A percentile compares a stretch with the other conserved stretches of the same genome.
Evolutionary conservation across 352 stramenopile genomes (phyloP).

Genomic region (Phytopythium montanum): DNA sequence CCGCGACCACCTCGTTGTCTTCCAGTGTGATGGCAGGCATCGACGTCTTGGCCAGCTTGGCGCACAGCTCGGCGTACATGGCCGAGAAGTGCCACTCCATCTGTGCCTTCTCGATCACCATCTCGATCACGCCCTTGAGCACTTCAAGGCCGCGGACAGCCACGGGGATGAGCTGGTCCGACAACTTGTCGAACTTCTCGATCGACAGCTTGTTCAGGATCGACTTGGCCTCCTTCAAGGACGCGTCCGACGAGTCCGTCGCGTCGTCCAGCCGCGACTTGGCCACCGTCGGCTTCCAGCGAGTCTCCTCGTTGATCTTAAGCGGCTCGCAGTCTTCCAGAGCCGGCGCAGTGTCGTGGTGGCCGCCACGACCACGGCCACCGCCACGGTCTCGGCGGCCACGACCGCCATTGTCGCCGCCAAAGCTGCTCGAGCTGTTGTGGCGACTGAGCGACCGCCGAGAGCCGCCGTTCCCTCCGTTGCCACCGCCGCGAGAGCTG

Average conservation of each 20-base stretch:
- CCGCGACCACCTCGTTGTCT: slow-evolving; percentile 51
- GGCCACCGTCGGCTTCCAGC: slow-evolving; percentile 72
- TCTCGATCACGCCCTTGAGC: slow-evolving; percentile 87
- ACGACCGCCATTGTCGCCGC: slow-evolving; percentile 31
- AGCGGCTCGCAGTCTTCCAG: slow-evolving; percentile 65
- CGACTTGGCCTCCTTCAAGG: slow-evolving; percentile 85
- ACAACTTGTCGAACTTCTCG: slow-evolving; percentile 96
- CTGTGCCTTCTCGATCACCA: slow-evolving; percentile 95
- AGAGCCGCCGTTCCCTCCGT: slow-evolving; percentile 28
- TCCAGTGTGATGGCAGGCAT: slow-evolving; percentile 74
- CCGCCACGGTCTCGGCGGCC: slow-evolving; percentile 36
- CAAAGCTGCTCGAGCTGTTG: slow-evolving; percentile 35
- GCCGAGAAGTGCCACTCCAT: slow-evolving; percentile 95
- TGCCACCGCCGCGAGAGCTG: slow-evolving; percentile 25
- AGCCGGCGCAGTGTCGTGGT: slow-evolving; percentile 46
- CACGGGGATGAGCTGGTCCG: slow-evolving; percentile 88
- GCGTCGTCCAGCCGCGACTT: slow-evolving; percentile 52
- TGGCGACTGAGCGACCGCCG: slow-evolving; percentile 39
- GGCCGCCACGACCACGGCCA: slow-evolving; percentile 30
- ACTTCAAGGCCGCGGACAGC: slow-evolving; percentile 82
- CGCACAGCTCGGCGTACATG: slow-evolving; percentile 96
- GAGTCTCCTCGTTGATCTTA: slow-evolving; percentile 79
- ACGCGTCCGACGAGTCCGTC: slow-evolving; percentile 55
- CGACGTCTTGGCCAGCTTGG: slow-evolving; percentile 87
- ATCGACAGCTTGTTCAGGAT: slow-evolving; percentile 97